Conservation (phyloP, 331 rosid genomes). For the Malus hybrid region DNA sequence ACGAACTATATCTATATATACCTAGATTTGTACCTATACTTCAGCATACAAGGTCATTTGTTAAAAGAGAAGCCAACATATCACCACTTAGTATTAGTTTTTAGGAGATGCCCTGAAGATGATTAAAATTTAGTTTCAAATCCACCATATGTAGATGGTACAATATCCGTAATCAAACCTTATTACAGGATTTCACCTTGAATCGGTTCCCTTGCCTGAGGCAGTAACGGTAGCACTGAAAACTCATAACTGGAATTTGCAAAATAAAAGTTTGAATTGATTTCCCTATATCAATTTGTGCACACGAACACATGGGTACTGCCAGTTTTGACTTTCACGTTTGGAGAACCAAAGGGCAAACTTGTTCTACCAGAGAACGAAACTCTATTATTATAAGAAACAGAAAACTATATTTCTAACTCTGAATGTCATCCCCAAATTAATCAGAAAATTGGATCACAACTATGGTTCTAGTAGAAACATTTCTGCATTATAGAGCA, state of each 20-base stretch:
- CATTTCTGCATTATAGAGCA: background rate
- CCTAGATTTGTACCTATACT: background rate
- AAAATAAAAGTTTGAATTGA: background rate
- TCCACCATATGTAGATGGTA: background rate
- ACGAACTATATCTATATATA: background rate
- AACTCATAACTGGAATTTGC: background rate
- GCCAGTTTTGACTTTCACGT: background rate
- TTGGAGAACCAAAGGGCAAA: background rate
- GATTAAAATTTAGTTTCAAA: background rate
- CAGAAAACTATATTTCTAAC: background rate
- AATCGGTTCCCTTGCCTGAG: background rate
- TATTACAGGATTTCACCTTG: background rate
- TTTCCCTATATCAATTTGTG: background rate
- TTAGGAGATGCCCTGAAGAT: background rate
- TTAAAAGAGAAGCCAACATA: background rate
- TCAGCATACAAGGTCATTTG: background rate
- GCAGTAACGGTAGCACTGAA: background rate
- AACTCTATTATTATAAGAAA: background rate
- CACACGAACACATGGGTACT: background rate
- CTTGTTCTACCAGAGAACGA: background rate
- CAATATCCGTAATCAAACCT: background rate
- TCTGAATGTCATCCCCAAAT: background rate
- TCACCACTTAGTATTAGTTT: background rate
- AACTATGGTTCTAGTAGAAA: background rate
- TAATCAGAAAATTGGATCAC: background rate